Conservation (phyloP, 2,329 filamentous ascomycete species). For the Daldinia sp. region DNA sequence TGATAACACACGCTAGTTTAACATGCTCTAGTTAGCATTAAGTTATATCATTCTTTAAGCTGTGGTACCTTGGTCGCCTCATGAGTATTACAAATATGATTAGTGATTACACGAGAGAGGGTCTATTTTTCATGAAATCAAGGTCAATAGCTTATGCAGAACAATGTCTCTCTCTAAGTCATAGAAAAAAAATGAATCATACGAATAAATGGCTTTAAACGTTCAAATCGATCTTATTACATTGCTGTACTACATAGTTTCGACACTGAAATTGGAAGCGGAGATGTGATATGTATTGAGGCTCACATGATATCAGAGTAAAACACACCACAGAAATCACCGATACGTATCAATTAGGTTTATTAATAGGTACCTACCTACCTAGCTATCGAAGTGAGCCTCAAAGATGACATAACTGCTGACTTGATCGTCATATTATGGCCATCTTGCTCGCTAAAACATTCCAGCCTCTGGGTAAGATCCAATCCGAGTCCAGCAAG, state of each 20-base stretch:
- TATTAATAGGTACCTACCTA: constrained; percentile 18
- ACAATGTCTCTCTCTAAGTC: background rate
- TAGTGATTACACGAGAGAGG: background rate
- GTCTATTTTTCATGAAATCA: background rate
- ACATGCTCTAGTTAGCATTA: background rate
- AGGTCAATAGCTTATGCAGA: background rate
- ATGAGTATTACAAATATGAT: background rate
- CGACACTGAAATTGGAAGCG: no score
- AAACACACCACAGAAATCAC: background rate
- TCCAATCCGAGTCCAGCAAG: constrained; percentile 16
- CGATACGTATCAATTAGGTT: constrained; percentile 1
- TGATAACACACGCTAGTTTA: constrained; percentile 9
- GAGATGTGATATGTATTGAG: background rate
- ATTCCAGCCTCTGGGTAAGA: constrained; percentile 18
- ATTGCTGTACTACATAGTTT: background rate
- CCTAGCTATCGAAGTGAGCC: constrained; percentile 15
- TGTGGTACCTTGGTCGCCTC: background rate
- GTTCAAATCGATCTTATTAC: background rate
- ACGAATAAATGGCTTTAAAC: background rate
- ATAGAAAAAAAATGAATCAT: background rate
- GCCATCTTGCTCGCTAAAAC: constrained; percentile 21
- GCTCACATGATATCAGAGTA: constrained; percentile 33
- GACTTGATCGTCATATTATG: constrained; percentile 15
- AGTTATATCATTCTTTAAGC: background rate
- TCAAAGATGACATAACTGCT: constrained; percentile 28